Evolutionary conservation across 139 green algal genomes (phyloP), one percentile per base, ranked within the genome.

Genomic region (Tetradesmus lagerheimii): DNA sequence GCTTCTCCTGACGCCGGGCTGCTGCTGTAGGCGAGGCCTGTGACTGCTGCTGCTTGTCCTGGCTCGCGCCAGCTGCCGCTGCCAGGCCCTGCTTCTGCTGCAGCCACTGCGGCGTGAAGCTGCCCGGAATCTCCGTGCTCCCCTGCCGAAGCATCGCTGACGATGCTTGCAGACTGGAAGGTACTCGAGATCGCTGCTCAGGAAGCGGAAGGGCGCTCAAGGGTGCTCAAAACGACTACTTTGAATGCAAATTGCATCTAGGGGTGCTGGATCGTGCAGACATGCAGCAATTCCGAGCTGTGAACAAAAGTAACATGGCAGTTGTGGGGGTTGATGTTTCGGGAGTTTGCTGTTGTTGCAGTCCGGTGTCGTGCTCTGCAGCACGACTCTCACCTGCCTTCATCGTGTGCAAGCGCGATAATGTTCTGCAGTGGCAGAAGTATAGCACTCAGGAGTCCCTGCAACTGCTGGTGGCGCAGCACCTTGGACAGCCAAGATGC

Each of bases 1-100:
- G 84, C 84, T 89, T 89, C 9, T 89, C 84, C 23, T 89, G 66
- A 41, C 64, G 84, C 5, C 84, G 84, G 14, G 41, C 71, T 45
- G 67, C 64, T 67, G 84, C 9, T 80, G 67, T 79, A 14, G 84
- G 84, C 25, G 79, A 89, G 12, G 71, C 31, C 76, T 82, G 76
- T 41, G 34, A 31, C 35, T 41, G 76, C 76, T 82, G 39, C 35
- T 82, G 35, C 76, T 82, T 41, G 35, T 45, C 23, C 34, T 47
- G 35, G 34, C 23, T n/a, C 37, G 76, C 76, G 1, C 71, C 71
- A 80, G 71, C 71, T 80, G 57, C 57, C 57, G 57, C 57, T 67
- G 57, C 57, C 57, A 31, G 57, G 18, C 57, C 57, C 16, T 67
- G 57, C 57, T 20, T 67, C 57, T 67, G 57, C 57, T 67, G 57